Evolutionary conservation across 176 grass and related monocot genomes (phyloP).

Genomic region (Juncus inflexus): DNA sequence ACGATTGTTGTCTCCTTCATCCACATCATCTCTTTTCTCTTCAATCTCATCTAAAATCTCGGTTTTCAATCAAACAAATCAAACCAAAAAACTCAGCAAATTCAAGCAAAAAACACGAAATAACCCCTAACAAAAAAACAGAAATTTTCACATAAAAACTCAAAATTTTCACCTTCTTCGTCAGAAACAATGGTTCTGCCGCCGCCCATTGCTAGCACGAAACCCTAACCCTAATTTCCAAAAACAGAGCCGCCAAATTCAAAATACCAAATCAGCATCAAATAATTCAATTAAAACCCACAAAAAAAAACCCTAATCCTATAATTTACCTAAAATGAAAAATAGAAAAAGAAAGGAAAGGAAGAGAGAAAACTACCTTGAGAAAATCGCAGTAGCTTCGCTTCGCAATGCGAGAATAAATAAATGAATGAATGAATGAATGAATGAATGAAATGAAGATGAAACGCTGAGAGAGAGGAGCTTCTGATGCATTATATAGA

Average conservation of each 20-base stretch:
- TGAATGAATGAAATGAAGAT: not conserved
- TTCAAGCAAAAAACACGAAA: not conserved
- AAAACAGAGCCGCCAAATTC: conserved; percentile 15
- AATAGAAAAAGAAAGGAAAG: not conserved
- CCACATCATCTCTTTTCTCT: conserved; percentile 36
- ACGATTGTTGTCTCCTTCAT: conserved; percentile 53
- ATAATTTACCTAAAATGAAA: not conserved
- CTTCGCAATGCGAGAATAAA: too few relatives aligned
- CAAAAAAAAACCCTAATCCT: conserved; percentile 5
- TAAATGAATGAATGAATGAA: not conserved
- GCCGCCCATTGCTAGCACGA: conserved; percentile 47
- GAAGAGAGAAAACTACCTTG: conserved; percentile 19
- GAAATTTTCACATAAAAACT: not conserved
- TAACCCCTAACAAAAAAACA: conserved; percentile 4
- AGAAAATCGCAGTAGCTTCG: not conserved
- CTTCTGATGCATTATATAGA: too few relatives aligned
- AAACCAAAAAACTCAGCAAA: conserved; percentile 23
- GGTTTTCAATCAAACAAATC: conserved; percentile 2
- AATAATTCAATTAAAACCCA: conserved; percentile 4
- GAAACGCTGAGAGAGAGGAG: not conserved
- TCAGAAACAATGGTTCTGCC: conserved; percentile 37
- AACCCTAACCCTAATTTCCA: conserved; percentile 45
- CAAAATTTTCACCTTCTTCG: conserved; percentile 55
- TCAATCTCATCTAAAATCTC: conserved; percentile 60
- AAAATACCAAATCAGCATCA: not conserved